phyloP scores from a whole-genome alignment of 2,329 filamentous ascomycete species.

The Emergomyces pasteurianus region DNA sequence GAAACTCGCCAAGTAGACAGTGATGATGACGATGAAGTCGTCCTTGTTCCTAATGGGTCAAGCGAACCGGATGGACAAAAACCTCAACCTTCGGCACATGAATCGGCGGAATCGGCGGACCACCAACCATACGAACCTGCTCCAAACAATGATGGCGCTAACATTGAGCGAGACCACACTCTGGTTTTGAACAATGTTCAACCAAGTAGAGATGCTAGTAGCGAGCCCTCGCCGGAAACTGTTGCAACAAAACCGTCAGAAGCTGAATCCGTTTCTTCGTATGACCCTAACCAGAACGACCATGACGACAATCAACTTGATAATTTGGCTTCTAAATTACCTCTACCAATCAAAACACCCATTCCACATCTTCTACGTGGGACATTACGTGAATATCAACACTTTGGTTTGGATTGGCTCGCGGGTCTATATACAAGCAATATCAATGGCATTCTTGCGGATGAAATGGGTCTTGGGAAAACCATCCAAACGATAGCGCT shows the following conservation, averaged over 20 bases:
- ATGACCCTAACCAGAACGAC: constrained; percentile 23
- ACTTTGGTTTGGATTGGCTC: constrained; percentile 94
- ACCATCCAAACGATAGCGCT: constrained; percentile 96
- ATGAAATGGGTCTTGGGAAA: constrained; percentile 97
- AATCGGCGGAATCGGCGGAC: background rate
- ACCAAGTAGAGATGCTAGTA: constrained; percentile 24
- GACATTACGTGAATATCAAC: constrained; percentile 87
- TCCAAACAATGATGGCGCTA: background rate
- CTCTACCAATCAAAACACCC: constrained; percentile 47
- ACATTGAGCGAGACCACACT: background rate
- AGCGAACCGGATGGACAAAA: constrained; percentile 20
- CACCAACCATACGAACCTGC: background rate
- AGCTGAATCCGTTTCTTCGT: constrained; percentile 33
- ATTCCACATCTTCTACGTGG: constrained; percentile 77
- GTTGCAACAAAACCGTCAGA: constrained; percentile 34
- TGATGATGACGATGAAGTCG: constrained; percentile 24
- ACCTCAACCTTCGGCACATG: background rate
- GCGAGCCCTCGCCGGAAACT: constrained; percentile 32
- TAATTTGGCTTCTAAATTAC: constrained; percentile 25
- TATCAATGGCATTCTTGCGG: constrained; percentile 91
- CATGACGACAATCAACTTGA: constrained; percentile 16
- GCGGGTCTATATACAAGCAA: constrained; percentile 82
- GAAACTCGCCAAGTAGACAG: constrained; percentile 17
- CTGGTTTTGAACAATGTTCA: constrained; percentile 14
- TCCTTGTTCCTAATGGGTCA: constrained; percentile 21